Evolutionary conservation across 352 stramenopile genomes (phyloP).

Genomic region (Phytophthora rubi): DNA sequence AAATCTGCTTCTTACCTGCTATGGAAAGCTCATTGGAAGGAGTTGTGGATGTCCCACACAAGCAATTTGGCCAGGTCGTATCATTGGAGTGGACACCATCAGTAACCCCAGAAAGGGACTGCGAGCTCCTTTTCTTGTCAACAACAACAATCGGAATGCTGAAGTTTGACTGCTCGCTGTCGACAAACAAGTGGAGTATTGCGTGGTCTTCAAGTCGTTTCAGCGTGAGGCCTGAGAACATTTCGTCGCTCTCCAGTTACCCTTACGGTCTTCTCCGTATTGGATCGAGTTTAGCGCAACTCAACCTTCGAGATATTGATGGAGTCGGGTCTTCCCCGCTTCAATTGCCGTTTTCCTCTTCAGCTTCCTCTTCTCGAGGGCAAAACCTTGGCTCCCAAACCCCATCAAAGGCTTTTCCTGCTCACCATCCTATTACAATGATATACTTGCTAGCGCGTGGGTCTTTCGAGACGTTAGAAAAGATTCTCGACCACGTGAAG

Average conservation of each 20-base stretch:
- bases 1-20: constrained; percentile 58
- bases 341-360: constrained; percentile 15
- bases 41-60: constrained; percentile 55
- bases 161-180: constrained; percentile 49
- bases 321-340: constrained; percentile 21
- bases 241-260: constrained; percentile 61
- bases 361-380: neutral
- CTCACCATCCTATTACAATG: constrained; percentile 67
- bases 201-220: constrained; percentile 72
- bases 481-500: constrained; percentile 62
- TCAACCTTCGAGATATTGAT: constrained; percentile 67
- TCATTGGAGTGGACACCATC: constrained; percentile 73
- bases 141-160: constrained; percentile 70
- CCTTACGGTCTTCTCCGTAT: constrained; percentile 57
- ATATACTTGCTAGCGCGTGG: constrained; percentile 76
- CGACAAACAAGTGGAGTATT: constrained; percentile 59
- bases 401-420: constrained; percentile 35
- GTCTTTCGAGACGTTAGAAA: constrained; percentile 67
- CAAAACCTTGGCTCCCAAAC: constrained; percentile 17
- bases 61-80: constrained; percentile 65
- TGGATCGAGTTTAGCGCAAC: constrained; percentile 55
- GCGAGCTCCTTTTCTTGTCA: constrained; percentile 70
- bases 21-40: constrained; percentile 65
- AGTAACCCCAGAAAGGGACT: constrained; percentile 54
- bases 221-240: constrained; percentile 51